A percentile compares a stretch with the other conserved stretches of the same genome.
Evolutionary conservation across 495 filamentous ascomycete genomes (phyloP).

Genomic region (Paragyromitra xinjiangensis): DNA sequence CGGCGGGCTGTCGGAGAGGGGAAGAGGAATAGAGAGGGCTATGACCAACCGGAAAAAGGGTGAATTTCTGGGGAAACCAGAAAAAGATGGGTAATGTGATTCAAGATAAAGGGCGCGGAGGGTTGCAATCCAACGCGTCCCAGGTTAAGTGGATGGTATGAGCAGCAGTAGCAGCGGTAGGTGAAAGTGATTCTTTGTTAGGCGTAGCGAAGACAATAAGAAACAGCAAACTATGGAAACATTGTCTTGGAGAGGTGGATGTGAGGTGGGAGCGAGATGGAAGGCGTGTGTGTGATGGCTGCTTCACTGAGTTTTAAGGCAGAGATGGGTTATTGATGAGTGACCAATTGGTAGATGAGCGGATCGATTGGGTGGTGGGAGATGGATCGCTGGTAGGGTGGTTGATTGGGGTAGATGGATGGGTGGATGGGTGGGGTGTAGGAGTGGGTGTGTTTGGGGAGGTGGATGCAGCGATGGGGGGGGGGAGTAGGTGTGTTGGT

Average conservation of each 20-base stretch:
- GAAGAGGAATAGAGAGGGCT: slow-evolving; percentile 20
- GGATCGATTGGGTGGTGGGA: slow-evolving; percentile 4
- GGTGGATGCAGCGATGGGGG: slow-evolving; percentile 3
- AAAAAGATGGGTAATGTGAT: slow-evolving; percentile 29
- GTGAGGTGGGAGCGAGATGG: slow-evolving; percentile 9
- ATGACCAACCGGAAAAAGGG: slow-evolving; percentile 35
- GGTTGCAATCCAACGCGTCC: slow-evolving; percentile 28
- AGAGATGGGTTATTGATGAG: slow-evolving; percentile 13
- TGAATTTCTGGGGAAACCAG: slow-evolving; percentile 21
- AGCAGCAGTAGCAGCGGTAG: slow-evolving; percentile 5
- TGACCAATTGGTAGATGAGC: too few relatives aligned
- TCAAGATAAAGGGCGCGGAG: slow-evolving; percentile 44
- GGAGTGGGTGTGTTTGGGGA: not conserved
- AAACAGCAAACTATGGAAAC: slow-evolving; percentile 42
- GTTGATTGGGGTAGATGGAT: slow-evolving; percentile 8
- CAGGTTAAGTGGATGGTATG: not conserved
- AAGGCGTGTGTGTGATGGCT: not conserved
- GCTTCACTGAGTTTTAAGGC: not conserved
- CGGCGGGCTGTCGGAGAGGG: not conserved
- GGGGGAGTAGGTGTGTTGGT: not conserved
- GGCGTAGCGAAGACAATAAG: slow-evolving; percentile 4
- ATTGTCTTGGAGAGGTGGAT: slow-evolving; percentile 34
- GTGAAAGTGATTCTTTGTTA: slow-evolving; percentile 32
- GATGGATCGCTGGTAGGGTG: slow-evolving; percentile 26
- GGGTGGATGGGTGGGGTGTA: not conserved